These are phyloP conservation scores for Candida pseudoviswanathii DNA, from an alignment of 1,139 yeast species.

Conservation along the genomic window DNA sequence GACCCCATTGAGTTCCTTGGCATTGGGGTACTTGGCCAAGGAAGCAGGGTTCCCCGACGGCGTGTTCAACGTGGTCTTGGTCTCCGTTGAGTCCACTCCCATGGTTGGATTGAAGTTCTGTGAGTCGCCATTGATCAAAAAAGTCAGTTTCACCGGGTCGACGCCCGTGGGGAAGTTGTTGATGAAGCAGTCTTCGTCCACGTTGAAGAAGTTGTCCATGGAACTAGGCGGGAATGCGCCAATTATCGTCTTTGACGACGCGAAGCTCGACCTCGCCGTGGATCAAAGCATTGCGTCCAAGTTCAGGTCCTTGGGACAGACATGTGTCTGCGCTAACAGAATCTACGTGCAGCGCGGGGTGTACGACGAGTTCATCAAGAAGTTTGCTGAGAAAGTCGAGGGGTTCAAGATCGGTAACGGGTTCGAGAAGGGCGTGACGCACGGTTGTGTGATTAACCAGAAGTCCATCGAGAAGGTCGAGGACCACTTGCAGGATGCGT, in stretches of 20 bases:
- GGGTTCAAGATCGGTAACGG: slow-evolving; percentile 47
- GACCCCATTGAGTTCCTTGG: slow-evolving; percentile 48
- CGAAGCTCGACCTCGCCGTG: slow-evolving; percentile 50
- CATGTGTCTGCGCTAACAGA: slow-evolving; percentile 88
- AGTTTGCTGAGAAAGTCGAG: slow-evolving; percentile 35
- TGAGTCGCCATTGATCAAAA: slow-evolving; percentile 42
- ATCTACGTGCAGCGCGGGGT: slow-evolving; percentile 71
- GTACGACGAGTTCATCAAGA: slow-evolving; percentile 57
- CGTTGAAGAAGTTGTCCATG: slow-evolving; percentile 51
- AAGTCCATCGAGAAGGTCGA: slow-evolving; percentile 43
- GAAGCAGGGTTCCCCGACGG: slow-evolving; percentile 51
- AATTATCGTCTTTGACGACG: slow-evolving; percentile 49
- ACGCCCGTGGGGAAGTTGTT: slow-evolving; percentile 56
- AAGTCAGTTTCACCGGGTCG: slow-evolving; percentile 61
- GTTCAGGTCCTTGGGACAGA: slow-evolving; percentile 80
- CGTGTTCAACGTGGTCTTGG: slow-evolving; percentile 41
- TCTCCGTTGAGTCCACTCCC: slow-evolving; percentile 41
- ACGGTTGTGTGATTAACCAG: slow-evolving; percentile 47
- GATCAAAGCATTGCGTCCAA: slow-evolving; percentile 55
- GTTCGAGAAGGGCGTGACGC: slow-evolving; percentile 44
- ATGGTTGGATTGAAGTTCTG: slow-evolving; percentile 33
- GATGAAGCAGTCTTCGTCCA: slow-evolving; percentile 49
- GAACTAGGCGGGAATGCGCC: slow-evolving; percentile 60
- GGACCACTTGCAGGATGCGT: slow-evolving; percentile 44
- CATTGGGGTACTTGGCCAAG: slow-evolving; percentile 45